phyloP scores from a whole-genome alignment of 352 stramenopile species.

The Blastocystis sp. region DNA sequence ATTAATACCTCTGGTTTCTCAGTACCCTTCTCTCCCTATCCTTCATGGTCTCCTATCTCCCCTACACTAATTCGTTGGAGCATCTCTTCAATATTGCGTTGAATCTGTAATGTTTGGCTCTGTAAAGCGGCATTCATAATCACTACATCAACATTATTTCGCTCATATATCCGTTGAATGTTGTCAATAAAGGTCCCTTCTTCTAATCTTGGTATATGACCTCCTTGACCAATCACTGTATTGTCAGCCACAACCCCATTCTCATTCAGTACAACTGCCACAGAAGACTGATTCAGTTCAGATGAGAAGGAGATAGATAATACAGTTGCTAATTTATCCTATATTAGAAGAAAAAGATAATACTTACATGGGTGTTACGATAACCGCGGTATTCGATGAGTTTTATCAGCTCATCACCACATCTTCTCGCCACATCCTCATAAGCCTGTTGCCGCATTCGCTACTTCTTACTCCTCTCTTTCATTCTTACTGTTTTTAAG shows the following conservation, averaged over 20 bases:
- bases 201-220: background rate
- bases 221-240: background rate
- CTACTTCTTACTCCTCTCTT: background rate
- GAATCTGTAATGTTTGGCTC: background rate
- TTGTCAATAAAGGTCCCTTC: background rate
- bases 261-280: conserved; percentile 50
- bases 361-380: background rate
- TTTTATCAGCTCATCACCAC: background rate
- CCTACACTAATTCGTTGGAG: background rate
- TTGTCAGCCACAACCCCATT: conserved; percentile 48
- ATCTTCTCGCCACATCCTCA: background rate
- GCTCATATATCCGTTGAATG: background rate
- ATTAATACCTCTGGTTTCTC: conserved; percentile 17
- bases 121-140: conserved; percentile 24
- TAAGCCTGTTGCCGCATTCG: conserved; percentile 1
- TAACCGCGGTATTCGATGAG: background rate
- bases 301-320: background rate
- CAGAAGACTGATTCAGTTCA: background rate
- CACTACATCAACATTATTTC: conserved; percentile 6
- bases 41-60: background rate
- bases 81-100: background rate
- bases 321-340: background rate
- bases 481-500: background rate
- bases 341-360: background rate
- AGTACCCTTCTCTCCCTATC: background rate